Conservation (phyloP, 1,284 basidiomycete species). For the Ceratobasidium papillatum region DNA sequence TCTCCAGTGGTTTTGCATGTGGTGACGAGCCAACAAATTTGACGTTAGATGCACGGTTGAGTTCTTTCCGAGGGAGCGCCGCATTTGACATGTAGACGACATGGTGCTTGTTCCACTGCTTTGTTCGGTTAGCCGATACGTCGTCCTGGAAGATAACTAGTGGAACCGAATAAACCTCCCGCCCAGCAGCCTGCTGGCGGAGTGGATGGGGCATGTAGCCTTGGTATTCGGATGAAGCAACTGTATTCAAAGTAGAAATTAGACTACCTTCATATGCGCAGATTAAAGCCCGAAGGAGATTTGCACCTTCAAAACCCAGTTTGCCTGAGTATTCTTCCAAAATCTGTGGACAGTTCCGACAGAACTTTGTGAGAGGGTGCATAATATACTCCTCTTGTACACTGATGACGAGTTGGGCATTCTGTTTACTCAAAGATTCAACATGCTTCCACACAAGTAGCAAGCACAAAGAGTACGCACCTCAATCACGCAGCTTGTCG, state of each 20-base stretch:
- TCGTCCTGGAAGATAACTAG: slow-evolving; percentile 38
- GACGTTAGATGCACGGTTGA: slow-evolving; percentile 4
- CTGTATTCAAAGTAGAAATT: neutral
- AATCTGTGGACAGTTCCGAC: slow-evolving; percentile 2
- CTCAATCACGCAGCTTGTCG: neutral
- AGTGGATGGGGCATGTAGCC: slow-evolving; percentile 30
- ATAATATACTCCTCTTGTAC: neutral
- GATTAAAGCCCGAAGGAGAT: neutral
- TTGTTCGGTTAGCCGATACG: slow-evolving; percentile 38
- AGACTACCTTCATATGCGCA: neutral
- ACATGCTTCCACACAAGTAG: too few relatives aligned
- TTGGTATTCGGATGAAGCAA: slow-evolving; percentile 9
- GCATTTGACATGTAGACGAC: slow-evolving; percentile 29
- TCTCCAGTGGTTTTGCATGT: slow-evolving; percentile 20
- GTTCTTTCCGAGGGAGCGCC: slow-evolving; percentile 13
- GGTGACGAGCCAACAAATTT: slow-evolving; percentile 33
- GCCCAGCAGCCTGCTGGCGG: neutral
- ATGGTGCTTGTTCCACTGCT: slow-evolving; percentile 40
- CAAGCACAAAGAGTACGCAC: neutral
- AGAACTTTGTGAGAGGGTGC: neutral
- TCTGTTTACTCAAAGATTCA: too few relatives aligned
- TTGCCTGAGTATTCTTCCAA: neutral
- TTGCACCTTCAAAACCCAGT: neutral
- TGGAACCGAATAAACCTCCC: slow-evolving; percentile 35
- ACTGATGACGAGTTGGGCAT: too few relatives aligned